Conservation (phyloP, 2,329 filamentous ascomycete species). For the Pseudogymnoascus sp. region DNA sequence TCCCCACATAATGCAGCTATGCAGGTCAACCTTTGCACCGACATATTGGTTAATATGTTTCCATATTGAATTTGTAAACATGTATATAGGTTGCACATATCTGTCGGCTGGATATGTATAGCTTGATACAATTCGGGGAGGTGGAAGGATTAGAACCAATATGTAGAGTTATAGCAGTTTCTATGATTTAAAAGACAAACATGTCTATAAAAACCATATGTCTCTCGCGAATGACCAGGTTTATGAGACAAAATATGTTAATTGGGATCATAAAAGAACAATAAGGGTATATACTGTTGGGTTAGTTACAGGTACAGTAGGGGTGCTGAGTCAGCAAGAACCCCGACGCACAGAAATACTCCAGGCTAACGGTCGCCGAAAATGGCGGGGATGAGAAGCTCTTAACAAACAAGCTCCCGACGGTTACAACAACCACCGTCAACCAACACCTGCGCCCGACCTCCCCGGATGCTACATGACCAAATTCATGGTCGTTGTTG, state of each 20-base stretch:
- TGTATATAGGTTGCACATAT: slow-evolving; percentile 7
- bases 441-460: slow-evolving; percentile 17
- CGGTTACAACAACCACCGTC: slow-evolving; percentile 13
- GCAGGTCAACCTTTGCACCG: background rate
- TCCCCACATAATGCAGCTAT: background rate
- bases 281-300: background rate
- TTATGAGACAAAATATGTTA: background rate
- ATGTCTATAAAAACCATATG: background rate
- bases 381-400: slow-evolving; percentile 10
- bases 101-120: background rate
- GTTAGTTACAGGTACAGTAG: background rate
- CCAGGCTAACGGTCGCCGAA: slow-evolving; percentile 7
- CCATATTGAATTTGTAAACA: background rate
- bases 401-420: slow-evolving; percentile 9
- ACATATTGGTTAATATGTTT: background rate
- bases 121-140: background rate
- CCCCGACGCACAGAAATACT: slow-evolving; percentile 3
- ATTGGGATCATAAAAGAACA: background rate
- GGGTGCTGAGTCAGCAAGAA: slow-evolving; percentile 7
- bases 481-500: slow-evolving; percentile 28
- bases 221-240: background rate
- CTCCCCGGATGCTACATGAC: slow-evolving; percentile 31
- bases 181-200: background rate
- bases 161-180: background rate
- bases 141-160: background rate